Conservation (phyloP, 305 asterid genomes). For the Striga hermonthica region DNA sequence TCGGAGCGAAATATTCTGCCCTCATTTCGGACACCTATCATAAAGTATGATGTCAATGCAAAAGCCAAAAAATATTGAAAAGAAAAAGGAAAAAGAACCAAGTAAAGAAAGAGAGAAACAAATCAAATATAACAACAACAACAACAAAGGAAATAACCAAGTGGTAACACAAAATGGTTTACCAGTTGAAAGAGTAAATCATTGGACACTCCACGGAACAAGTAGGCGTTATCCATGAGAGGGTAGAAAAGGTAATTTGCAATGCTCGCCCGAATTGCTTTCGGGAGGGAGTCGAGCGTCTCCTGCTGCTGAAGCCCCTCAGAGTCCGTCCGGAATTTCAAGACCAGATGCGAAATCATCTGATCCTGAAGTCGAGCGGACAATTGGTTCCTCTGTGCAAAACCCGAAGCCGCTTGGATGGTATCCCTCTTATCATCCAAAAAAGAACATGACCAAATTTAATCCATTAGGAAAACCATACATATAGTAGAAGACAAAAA, state of each 20-base stretch:
- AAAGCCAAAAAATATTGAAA: not conserved
- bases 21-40: conserved; percentile 55
- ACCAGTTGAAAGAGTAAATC: conserved; percentile 85
- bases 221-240: conserved; percentile 63
- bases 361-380: conserved; percentile 56
- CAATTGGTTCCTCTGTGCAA: conserved; percentile 53
- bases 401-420: conserved; percentile 51
- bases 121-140: too few species aligned
- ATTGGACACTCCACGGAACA: conserved; percentile 77
- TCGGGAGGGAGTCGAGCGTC: conserved; percentile 70
- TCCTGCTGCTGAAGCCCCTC: conserved; percentile 82
- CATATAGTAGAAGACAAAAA: not conserved
- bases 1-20: conserved; percentile 57
- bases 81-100: conserved; percentile 2
- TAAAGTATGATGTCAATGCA: not conserved
- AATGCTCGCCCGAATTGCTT: conserved; percentile 77
- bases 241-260: conserved; percentile 66
- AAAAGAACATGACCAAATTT: too few species aligned
- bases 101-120: too few species aligned
- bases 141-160: too few species aligned
- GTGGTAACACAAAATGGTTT: conserved; percentile 22
- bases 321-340: conserved; percentile 56
- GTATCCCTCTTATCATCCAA: conserved; percentile 44
- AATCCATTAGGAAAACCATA: too few species aligned
- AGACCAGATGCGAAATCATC: conserved; percentile 61